These are phyloP conservation scores for Trichoderma sp. DNA, from an alignment of 2,329 filamentous ascomycete species.

Conservation along the genomic window DNA sequence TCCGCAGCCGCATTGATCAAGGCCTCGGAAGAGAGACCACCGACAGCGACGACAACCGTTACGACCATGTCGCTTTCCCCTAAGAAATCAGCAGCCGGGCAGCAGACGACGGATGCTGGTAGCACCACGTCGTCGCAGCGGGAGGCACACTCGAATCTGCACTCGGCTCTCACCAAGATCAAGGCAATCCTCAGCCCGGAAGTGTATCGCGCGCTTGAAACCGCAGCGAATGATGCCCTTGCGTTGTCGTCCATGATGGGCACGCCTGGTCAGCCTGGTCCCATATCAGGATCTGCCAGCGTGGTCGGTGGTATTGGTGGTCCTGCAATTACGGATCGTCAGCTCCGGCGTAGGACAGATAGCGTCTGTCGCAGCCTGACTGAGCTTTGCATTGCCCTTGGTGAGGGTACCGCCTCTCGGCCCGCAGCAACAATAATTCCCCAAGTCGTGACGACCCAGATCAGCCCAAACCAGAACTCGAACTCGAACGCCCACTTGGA, in stretches of 20 bases:
- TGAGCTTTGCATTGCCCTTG: slow-evolving; percentile 83
- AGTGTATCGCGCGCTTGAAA: slow-evolving; percentile 76
- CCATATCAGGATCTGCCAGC: slow-evolving; percentile 65
- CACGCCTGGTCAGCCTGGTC: slow-evolving; percentile 63
- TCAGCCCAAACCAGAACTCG: not conserved
- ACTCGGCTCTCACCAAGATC: slow-evolving; percentile 76
- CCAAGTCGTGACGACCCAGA: slow-evolving; percentile 9
- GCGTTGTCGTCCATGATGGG: slow-evolving; percentile 75
- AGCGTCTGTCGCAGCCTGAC: slow-evolving; percentile 90
- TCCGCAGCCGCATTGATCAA: slow-evolving; percentile 76
- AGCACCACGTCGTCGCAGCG: slow-evolving; percentile 43
- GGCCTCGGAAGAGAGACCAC: slow-evolving; percentile 74
- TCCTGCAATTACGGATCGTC: slow-evolving; percentile 67
- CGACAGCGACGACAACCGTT: slow-evolving; percentile 84
- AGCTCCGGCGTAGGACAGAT: slow-evolving; percentile 85
- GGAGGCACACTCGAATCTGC: slow-evolving; percentile 72
- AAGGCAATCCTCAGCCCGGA: slow-evolving; percentile 66
- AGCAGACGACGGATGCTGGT: slow-evolving; percentile 34
- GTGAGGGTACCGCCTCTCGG: slow-evolving; percentile 51
- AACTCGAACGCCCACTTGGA: not conserved
- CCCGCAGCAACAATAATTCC: slow-evolving; percentile 10
- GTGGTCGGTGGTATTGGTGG: slow-evolving; percentile 46
- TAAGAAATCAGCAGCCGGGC: slow-evolving; percentile 52
- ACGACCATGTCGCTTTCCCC: slow-evolving; percentile 91
- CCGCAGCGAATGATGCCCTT: slow-evolving; percentile 77